Conservation (phyloP, 2,329 filamentous ascomycete genomes). For the Fusarium abutilonis region DNA sequence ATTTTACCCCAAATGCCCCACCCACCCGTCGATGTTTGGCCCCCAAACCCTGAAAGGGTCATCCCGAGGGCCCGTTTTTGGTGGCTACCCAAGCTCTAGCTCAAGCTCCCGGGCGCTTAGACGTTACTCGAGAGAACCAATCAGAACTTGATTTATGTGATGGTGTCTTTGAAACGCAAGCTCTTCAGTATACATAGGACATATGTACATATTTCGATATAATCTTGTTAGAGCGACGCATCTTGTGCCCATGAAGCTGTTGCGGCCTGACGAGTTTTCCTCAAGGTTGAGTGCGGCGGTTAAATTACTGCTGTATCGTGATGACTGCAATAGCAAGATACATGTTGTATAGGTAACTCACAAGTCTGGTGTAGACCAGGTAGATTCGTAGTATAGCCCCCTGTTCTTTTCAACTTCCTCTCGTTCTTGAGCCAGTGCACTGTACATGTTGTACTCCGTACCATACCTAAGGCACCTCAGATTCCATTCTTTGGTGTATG, state of each 20-base stretch:
- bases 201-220: slow-evolving; percentile 14
- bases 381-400: background rate
- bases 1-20: slow-evolving; percentile 27
- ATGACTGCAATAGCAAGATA: background rate
- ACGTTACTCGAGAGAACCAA: slow-evolving; percentile 36
- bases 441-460: background rate
- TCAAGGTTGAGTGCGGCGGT: slow-evolving; percentile 6
- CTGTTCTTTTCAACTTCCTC: background rate
- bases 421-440: background rate
- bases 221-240: slow-evolving; percentile 15
- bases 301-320: background rate
- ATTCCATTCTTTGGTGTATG: background rate
- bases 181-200: no score
- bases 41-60: slow-evolving; percentile 34
- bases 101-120: slow-evolving; percentile 44
- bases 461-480: no score
- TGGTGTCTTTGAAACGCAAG: slow-evolving; percentile 19
- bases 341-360: background rate
- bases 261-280: slow-evolving; percentile 6
- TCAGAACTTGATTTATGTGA: slow-evolving; percentile 20
- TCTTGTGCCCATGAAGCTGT: slow-evolving; percentile 17
- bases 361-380: background rate
- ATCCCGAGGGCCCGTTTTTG: slow-evolving; percentile 31
- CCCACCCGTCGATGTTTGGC: slow-evolving; percentile 22
- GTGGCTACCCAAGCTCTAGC: slow-evolving; percentile 29